Conservation (phyloP, 441 rosid species). For the Biscutella laevigata region DNA sequence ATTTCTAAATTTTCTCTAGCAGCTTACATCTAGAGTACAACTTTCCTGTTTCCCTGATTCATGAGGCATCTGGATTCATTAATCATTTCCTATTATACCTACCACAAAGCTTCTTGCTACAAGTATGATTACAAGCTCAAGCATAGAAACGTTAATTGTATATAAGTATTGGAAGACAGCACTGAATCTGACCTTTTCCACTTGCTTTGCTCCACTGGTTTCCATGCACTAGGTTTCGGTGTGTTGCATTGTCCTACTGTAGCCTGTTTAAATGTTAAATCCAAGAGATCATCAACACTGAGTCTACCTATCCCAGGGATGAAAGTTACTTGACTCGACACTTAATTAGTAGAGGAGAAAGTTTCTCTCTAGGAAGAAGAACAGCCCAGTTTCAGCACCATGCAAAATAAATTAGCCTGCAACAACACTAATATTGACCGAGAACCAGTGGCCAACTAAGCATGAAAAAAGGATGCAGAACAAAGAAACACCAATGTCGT, state of each 20-base stretch:
- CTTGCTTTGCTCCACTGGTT: slow-evolving; percentile 85
- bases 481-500: not conserved
- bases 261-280: slow-evolving; percentile 43
- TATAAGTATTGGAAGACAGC: not conserved
- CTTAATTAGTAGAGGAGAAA: not conserved
- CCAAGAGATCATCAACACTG: slow-evolving; percentile 9
- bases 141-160: not conserved
- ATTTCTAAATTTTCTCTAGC: not conserved
- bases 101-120: slow-evolving; percentile 4
- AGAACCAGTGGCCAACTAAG: not conserved
- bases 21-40: slow-evolving; percentile 6
- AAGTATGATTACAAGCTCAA: slow-evolving; percentile 10
- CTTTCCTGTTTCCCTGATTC: not conserved
- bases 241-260: slow-evolving; percentile 78
- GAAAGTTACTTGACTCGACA: not conserved
- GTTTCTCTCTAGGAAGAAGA: not conserved
- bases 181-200: slow-evolving; percentile 74
- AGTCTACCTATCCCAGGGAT: not conserved
- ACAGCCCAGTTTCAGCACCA: not conserved
- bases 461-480: slow-evolving; percentile 2
- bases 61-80: slow-evolving; percentile 1
- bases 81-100: no score
- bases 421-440: not conserved
- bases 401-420: not conserved
- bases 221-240: slow-evolving; percentile 93